These are phyloP conservation scores for Rhynchosporium agropyri DNA, from an alignment of 2,329 filamentous ascomycete genomes.

Conservation along the genomic window DNA sequence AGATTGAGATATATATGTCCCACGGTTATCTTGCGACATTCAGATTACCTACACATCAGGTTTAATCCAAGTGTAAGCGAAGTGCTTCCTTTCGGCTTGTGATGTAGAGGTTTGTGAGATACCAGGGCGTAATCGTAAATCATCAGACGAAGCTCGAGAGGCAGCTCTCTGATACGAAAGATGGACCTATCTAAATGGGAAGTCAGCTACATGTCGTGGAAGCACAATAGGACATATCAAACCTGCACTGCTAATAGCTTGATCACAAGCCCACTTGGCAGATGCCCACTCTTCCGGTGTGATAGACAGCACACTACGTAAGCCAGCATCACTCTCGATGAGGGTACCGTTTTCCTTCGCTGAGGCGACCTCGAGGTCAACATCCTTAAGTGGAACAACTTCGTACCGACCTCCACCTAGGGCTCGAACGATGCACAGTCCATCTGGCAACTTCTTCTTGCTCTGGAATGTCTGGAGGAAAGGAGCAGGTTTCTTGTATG, in stretches of 20 bases:
- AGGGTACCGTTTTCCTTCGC: constrained; percentile 27
- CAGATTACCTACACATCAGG: constrained; percentile 16
- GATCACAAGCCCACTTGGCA: constrained; percentile 19
- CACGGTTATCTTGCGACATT: too few species aligned
- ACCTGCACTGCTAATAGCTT: constrained; percentile 29
- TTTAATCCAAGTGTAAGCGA: constrained; percentile 13
- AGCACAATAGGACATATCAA: background rate
- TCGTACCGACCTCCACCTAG: constrained; percentile 29
- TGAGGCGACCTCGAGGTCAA: constrained; percentile 18
- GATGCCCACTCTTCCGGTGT: constrained; percentile 22
- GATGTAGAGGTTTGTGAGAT: constrained; percentile 1
- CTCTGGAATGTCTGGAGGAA: constrained; percentile 27
- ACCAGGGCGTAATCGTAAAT: constrained; percentile 30
- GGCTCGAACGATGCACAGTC: constrained; percentile 28
- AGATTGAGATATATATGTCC: too few species aligned
- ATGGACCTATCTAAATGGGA: constrained; percentile 20
- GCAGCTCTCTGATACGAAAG: constrained; percentile 31
- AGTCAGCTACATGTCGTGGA: background rate
- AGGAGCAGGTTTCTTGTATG: background rate
- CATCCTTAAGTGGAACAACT: constrained; percentile 26
- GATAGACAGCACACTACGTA: constrained; percentile 17
- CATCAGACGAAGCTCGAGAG: constrained; percentile 27
- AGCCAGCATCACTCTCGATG: constrained; percentile 19
- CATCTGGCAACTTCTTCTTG: constrained; percentile 26
- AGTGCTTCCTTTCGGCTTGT: background rate